These are phyloP conservation scores for Leptoxyphium fumago DNA, from an alignment of 2,329 filamentous ascomycete species.

Conservation along the genomic window DNA sequence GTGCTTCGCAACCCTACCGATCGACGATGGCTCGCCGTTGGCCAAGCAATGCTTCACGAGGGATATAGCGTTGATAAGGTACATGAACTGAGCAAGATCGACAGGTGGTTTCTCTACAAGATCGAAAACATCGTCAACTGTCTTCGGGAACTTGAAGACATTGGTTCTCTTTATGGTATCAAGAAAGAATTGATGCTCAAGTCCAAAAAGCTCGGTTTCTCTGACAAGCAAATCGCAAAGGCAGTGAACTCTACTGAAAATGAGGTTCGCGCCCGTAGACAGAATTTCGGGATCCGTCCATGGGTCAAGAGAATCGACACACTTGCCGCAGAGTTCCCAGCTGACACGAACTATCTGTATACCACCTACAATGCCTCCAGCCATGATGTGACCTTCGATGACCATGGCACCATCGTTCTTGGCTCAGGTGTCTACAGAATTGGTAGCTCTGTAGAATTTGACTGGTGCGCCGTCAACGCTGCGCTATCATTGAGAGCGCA, in stretches of 20 bases:
- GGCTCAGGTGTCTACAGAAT: constrained; percentile 96
- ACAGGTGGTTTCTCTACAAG: constrained; percentile 99
- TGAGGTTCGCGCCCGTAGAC: constrained; percentile 70
- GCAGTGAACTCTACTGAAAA: constrained; percentile 79
- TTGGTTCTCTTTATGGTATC: constrained; percentile 67
- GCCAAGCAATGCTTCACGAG: constrained; percentile 95
- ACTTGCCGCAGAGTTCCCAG: constrained; percentile 89
- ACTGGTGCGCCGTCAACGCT: constrained; percentile 93
- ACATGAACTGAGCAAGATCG: constrained; percentile 92
- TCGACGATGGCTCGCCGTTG: constrained; percentile 91
- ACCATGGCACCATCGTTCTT: constrained; percentile 77
- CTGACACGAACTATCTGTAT: constrained; percentile 89
- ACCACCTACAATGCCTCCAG: constrained; percentile 94
- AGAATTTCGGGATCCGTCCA: constrained; percentile 76
- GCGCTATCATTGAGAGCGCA: constrained; percentile 69
- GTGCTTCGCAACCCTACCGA: constrained; percentile 87
- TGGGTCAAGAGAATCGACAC: constrained; percentile 99
- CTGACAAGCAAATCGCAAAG: constrained; percentile 82
- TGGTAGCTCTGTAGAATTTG: constrained; percentile 93
- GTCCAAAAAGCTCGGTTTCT: constrained; percentile 97
- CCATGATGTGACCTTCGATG: constrained; percentile 87
- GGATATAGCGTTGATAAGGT: constrained; percentile 85
- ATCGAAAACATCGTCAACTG: constrained; percentile 92
- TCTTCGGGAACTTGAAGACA: constrained; percentile 68
- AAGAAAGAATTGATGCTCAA: constrained; percentile 80